Conservation (phyloP, 192 early-diverging fungal species). For the Backusella morwellensis region DNA sequence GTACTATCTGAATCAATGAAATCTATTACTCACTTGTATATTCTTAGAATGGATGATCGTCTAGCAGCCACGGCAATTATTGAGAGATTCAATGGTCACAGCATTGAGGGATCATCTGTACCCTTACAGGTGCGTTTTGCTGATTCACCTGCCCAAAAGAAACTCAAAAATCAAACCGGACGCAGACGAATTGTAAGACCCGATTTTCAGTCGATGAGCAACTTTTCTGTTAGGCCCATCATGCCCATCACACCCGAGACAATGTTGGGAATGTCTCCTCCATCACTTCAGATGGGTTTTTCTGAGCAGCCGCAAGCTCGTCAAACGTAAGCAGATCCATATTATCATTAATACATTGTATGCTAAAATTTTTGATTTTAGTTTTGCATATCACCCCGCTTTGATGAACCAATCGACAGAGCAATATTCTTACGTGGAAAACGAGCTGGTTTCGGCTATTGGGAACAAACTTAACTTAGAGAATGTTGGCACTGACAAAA, state of each 20-base stretch:
- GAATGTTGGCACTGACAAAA: not conserved
- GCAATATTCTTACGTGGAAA: not conserved
- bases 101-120: slow-evolving; percentile 56
- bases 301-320: not conserved
- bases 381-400: not conserved
- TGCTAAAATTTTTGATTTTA: not conserved
- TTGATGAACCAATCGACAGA: not conserved
- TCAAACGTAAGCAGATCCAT: not conserved
- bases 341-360: not conserved
- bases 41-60: slow-evolving; percentile 62
- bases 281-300: not conserved
- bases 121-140: slow-evolving; percentile 79
- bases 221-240: slow-evolving; percentile 10
- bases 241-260: slow-evolving; percentile 50
- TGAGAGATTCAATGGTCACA: slow-evolving; percentile 59
- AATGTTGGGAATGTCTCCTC: slow-evolving; percentile 43
- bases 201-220: slow-evolving; percentile 39
- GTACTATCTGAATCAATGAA: not conserved
- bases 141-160: slow-evolving; percentile 77
- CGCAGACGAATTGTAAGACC: slow-evolving; percentile 40
- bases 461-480: not conserved
- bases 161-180: slow-evolving; percentile 63
- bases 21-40: not conserved
- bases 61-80: slow-evolving; percentile 67
- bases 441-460: not conserved